Conservation (phyloP, 495 filamentous ascomycete species). For the Pyronema domesticum region DNA sequence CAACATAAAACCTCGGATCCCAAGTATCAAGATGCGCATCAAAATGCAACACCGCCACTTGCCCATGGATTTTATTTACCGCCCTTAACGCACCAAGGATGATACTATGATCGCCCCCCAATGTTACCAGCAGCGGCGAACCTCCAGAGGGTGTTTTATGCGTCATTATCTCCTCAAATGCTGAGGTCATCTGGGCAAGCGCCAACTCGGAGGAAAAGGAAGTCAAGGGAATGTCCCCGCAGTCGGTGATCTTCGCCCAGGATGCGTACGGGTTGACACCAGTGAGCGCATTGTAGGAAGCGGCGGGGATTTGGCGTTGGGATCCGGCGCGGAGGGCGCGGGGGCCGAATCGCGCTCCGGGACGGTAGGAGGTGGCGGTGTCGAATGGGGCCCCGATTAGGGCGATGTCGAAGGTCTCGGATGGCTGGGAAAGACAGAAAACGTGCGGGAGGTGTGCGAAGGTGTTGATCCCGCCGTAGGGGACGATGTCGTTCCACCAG, state of each 20-base stretch:
- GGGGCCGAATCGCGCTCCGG: slow-evolving; percentile 70
- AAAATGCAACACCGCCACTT: slow-evolving; percentile 64
- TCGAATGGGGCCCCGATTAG: slow-evolving; percentile 74
- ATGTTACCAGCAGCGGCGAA: slow-evolving; percentile 48
- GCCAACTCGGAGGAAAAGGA: slow-evolving; percentile 64
- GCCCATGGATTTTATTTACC: slow-evolving; percentile 47
- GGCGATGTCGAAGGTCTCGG: slow-evolving; percentile 54
- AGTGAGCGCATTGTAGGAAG: slow-evolving; percentile 61
- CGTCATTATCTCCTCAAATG: slow-evolving; percentile 27
- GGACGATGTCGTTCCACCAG: slow-evolving; percentile 34
- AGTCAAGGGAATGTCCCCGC: slow-evolving; percentile 66
- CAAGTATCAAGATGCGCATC: slow-evolving; percentile 70
- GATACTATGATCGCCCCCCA: slow-evolving; percentile 69
- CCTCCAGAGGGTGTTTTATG: slow-evolving; percentile 31
- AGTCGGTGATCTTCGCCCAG: slow-evolving; percentile 60
- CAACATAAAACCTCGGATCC: slow-evolving; percentile 53
- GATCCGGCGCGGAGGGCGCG: slow-evolving; percentile 66
- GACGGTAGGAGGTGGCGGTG: slow-evolving; percentile 62
- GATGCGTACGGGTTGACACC: slow-evolving; percentile 58
- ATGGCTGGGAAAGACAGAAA: slow-evolving; percentile 53
- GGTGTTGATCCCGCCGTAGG: slow-evolving; percentile 57
- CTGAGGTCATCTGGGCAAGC: slow-evolving; percentile 43
- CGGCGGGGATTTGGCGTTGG: slow-evolving; percentile 50
- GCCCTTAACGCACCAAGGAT: slow-evolving; percentile 60
- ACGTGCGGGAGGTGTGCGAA: slow-evolving; percentile 67